These are phyloP conservation scores for Achaetomium macrosporum DNA, from an alignment of 2,329 filamentous ascomycete species.

Conservation along the genomic window DNA sequence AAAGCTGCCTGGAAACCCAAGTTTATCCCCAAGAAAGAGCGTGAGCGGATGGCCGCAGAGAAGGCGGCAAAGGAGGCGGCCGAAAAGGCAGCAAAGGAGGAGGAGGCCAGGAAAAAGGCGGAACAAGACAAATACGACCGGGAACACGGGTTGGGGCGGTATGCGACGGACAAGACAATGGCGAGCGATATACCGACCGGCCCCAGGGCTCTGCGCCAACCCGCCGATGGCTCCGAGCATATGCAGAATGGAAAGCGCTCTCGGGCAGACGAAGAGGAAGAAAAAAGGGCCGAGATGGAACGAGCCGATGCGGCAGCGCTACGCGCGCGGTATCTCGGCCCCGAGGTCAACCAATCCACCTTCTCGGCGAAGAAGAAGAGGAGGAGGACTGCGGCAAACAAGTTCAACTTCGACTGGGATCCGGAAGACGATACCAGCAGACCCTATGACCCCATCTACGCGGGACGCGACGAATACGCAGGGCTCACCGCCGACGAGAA, in stretches of 20 bases:
- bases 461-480: conserved; percentile 54
- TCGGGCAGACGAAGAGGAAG: conserved; percentile 36
- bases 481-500: conserved; percentile 44
- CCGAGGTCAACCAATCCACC: conserved; percentile 72
- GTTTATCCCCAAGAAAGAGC: conserved; percentile 76
- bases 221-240: conserved; percentile 29
- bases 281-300: conserved; percentile 34
- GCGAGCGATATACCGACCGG: conserved; percentile 56
- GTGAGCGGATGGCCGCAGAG: conserved; percentile 73
- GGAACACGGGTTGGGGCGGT: not conserved
- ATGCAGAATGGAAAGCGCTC: conserved; percentile 43
- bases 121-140: conserved; percentile 25
- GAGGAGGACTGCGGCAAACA: conserved; percentile 85
- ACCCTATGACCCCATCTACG: conserved; percentile 77
- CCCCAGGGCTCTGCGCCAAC: conserved; percentile 60
- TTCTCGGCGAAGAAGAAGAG: conserved; percentile 97
- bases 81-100: conserved; percentile 66
- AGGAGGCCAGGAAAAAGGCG: conserved; percentile 30
- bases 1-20: conserved; percentile 45
- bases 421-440: conserved; percentile 84
- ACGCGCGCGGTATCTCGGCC: conserved; percentile 82
- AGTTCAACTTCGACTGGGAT: conserved; percentile 99
- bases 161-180: conserved; percentile 13
- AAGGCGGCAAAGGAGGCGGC: conserved; percentile 71
- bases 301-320: conserved; percentile 68